Conservation (phyloP, 169 alveolate genomes). For the Plasmodium fragile region DNA sequence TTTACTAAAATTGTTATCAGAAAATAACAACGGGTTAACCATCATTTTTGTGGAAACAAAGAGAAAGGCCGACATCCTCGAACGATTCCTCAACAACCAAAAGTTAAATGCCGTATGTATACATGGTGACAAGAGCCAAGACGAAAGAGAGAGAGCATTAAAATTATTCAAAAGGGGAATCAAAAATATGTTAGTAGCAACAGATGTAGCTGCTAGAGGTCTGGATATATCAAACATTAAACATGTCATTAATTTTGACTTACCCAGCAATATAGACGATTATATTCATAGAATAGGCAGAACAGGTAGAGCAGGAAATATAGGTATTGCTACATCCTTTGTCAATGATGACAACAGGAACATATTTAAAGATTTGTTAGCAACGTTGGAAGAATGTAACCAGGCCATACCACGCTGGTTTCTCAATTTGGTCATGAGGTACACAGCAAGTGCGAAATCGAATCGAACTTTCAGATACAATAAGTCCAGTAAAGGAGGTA, state of each 20-base stretch:
- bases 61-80: conserved; percentile 92
- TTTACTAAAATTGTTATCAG: conserved; percentile 87
- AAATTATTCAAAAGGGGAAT: conserved; percentile 93
- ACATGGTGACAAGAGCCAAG: conserved; percentile 97
- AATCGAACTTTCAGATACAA: conserved; percentile 44
- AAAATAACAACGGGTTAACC: conserved; percentile 84
- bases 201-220: conserved; percentile 99
- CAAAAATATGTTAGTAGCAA: conserved; percentile 96
- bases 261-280: conserved; percentile 95
- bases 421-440: conserved; percentile 80
- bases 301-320: conserved; percentile 99
- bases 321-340: conserved; percentile 97
- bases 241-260: conserved; percentile 96
- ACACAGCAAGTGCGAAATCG: conserved; percentile 64
- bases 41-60: conserved; percentile 91
- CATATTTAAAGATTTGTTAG: conserved; percentile 89
- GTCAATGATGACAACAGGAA: conserved; percentile 92
- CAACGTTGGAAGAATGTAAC: conserved; percentile 84
- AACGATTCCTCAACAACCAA: conserved; percentile 85
- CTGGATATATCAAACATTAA: conserved; percentile 96
- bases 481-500: conserved; percentile 14
- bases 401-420: conserved; percentile 87
- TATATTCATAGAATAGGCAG: conserved; percentile 98
- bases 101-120: conserved; percentile 91
- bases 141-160: conserved; percentile 95